A percentile compares a stretch with the other conserved stretches of the same genome.
phyloP scores from a whole-genome alignment of 2,329 filamentous ascomycete species.

The Eutypella sp. region DNA sequence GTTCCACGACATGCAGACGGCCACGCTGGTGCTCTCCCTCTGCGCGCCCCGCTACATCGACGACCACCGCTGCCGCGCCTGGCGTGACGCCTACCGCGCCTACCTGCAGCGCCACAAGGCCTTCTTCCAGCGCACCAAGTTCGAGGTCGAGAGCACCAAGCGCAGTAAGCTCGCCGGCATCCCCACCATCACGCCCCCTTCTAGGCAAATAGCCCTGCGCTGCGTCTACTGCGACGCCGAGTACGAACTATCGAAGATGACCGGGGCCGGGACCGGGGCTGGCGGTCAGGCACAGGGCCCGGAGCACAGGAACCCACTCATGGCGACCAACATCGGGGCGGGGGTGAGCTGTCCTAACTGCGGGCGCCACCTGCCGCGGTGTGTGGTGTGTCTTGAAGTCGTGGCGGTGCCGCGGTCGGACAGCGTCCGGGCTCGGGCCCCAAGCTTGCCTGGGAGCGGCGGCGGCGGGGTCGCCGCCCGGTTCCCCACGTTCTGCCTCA shows the following conservation, averaged over 20 bases:
- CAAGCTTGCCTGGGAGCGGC: slow-evolving; percentile 45
- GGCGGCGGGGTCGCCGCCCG: slow-evolving; percentile 45
- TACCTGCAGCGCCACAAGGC: slow-evolving; percentile 68
- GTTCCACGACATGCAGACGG: slow-evolving; percentile 74
- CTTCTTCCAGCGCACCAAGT: slow-evolving; percentile 71
- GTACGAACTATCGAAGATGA: slow-evolving; percentile 41
- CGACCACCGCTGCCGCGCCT: slow-evolving; percentile 69
- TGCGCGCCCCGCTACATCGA: slow-evolving; percentile 72
- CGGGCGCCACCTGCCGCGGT: slow-evolving; percentile 61
- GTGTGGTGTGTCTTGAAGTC: slow-evolving; percentile 62
- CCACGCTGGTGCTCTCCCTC: slow-evolving; percentile 68
- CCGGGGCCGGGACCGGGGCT: neutral
- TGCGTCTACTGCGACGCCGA: slow-evolving; percentile 72
- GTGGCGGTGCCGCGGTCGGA: slow-evolving; percentile 61
- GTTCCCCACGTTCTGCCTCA: slow-evolving; percentile 65
- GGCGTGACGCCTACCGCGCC: slow-evolving; percentile 67
- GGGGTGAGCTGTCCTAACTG: slow-evolving; percentile 64
- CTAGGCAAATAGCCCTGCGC: slow-evolving; percentile 66
- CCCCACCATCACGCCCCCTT: slow-evolving; percentile 59
- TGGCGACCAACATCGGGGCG: slow-evolving; percentile 51
- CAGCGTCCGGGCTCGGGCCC: too few relatives aligned
- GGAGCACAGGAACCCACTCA: slow-evolving; percentile 47
- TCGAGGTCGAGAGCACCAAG: slow-evolving; percentile 71
- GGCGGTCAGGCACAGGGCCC: slow-evolving; percentile 1
- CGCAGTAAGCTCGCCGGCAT: slow-evolving; percentile 60